Evolutionary conservation across 1,284 basidiomycete genomes (phyloP), one percentile per base, ranked within the genome.

Genomic region (Amylostereum areolatum): DNA sequence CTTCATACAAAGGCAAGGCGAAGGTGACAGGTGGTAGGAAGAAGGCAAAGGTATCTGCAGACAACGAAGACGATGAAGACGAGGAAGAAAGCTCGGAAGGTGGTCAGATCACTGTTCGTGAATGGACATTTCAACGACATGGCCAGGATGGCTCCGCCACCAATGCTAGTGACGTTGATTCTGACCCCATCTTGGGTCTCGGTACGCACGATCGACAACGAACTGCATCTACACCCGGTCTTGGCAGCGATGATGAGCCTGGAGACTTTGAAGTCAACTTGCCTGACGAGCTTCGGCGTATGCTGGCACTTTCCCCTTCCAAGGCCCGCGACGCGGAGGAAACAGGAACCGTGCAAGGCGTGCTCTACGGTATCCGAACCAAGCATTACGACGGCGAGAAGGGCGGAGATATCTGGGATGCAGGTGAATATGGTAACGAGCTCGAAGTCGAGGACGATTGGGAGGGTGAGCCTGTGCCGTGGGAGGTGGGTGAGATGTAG

Each of bases 391-490:
- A 88, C 55, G 69, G 80, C 18, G 65, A 61, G 43, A 80, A 73
- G 57, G 84, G 85, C 10, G 85, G 83, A 4, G 79, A 85, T 53
- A 78, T 89, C 49, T 89, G 87, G 86, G 81, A 79, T 55, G 78
- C 79, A 45, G 87, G 87, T n/a, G 85, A 89, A 64, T 70, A 68
- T 43, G 43, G 49, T 43, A 51, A 43, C 49, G 51, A 50, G 55
- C 53, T 50, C 36, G 80, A 78, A 48, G 74, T 67, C 5, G 83
- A 84, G 60, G 85, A 87, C 43, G 87, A 89, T 54, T 89, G 87
- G 87, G 86, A 89, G 64, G 81, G 83, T 28, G 87, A 89, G 62
- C 83, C 84, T 35, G 74, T 88, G 36, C 83, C 86, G 52, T 89
- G 86, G 86, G 84, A 84, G 65, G 73, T 77, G 12, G 86, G 80